Percentiles rank a stretch among this genome's conserved stretches.
These are phyloP conservation scores for Trypethelium eluteriae DNA, from an alignment of 495 filamentous ascomycete genomes.

Conservation along the genomic window DNA sequence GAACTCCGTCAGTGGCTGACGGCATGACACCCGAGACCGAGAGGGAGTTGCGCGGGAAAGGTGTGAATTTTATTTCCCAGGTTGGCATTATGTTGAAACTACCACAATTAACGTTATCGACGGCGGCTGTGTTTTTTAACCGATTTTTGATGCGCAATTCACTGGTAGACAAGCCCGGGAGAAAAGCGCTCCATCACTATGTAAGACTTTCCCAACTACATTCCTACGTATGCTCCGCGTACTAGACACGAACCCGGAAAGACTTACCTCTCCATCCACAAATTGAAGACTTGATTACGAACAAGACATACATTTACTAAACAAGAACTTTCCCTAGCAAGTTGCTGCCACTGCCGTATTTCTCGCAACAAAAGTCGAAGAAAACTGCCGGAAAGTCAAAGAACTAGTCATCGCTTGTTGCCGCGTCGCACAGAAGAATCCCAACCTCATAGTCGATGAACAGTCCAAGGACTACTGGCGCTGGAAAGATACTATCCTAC, in stretches of 20 bases:
- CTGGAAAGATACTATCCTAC: constrained; percentile 88
- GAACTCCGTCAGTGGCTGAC: constrained; percentile 76
- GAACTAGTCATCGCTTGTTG: constrained; percentile 88
- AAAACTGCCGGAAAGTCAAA: constrained; percentile 87
- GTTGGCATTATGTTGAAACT: constrained; percentile 88
- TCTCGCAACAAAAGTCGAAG: constrained; percentile 92
- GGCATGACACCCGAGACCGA: constrained; percentile 70
- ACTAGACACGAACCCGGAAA: too few relatives aligned
- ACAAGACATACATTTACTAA: constrained; percentile 22
- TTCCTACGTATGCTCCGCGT: too few relatives aligned
- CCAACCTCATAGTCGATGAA: constrained; percentile 78
- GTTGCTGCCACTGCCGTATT: constrained; percentile 86
- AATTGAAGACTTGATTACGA: not conserved
- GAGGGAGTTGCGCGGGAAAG: constrained; percentile 70
- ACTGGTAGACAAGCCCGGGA: constrained; percentile 56
- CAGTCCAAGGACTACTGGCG: constrained; percentile 95
- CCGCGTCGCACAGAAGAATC: constrained; percentile 88
- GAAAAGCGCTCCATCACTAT: constrained; percentile 71
- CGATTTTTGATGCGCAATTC: constrained; percentile 86
- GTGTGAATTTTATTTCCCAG: constrained; percentile 91
- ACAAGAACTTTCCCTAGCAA: constrained; percentile 32
- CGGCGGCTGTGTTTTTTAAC: constrained; percentile 90
- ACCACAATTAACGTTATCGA: constrained; percentile 81
- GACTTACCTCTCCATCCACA: constrained; percentile 12
- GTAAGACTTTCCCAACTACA: constrained; percentile 40